phyloP scores from a whole-genome alignment of 1,284 basidiomycete species.

The Papiliotrema laurentii region DNA sequence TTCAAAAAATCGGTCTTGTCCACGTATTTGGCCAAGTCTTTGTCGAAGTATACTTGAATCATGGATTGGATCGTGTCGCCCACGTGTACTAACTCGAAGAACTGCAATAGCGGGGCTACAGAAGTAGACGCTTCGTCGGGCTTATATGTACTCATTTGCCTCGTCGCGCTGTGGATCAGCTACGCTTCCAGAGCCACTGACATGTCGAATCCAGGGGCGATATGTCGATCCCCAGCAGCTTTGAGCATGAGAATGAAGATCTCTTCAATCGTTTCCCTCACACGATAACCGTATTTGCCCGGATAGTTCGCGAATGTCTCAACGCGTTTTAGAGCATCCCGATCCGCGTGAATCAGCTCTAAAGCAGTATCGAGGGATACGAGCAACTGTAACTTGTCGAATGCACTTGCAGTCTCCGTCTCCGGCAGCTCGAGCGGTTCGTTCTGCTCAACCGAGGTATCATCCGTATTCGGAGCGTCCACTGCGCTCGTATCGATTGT shows the following conservation, averaged over 20 bases:
- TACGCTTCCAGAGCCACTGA: slow-evolving; percentile 48
- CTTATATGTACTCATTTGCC: slow-evolving; percentile 80
- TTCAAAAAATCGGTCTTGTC: slow-evolving; percentile 92
- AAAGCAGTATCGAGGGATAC: slow-evolving; percentile 87
- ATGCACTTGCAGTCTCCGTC: slow-evolving; percentile 25
- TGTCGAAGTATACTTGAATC: slow-evolving; percentile 96
- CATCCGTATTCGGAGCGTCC: slow-evolving; percentile 35
- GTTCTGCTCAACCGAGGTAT: slow-evolving; percentile 41
- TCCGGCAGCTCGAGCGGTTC: slow-evolving; percentile 1
- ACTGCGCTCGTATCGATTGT: slow-evolving; percentile 12
- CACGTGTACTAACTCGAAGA: slow-evolving; percentile 95
- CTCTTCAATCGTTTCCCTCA: slow-evolving; percentile 86
- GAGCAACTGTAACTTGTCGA: slow-evolving; percentile 72
- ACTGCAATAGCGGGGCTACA: slow-evolving; percentile 88
- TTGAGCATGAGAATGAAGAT: slow-evolving; percentile 80
- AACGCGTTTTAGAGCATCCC: slow-evolving; percentile 83
- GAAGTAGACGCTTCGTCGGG: slow-evolving; percentile 70
- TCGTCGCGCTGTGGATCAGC: slow-evolving; percentile 59
- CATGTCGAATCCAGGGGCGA: slow-evolving; percentile 77
- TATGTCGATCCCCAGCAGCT: slow-evolving; percentile 71
- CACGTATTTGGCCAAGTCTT: slow-evolving; percentile 82
- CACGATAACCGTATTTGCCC: slow-evolving; percentile 71
- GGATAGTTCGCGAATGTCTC: slow-evolving; percentile 86
- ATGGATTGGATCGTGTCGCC: slow-evolving; percentile 97
- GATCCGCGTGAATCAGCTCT: slow-evolving; percentile 85